phyloP scores from a whole-genome alignment of 768 basidiomycete genomes.

The Hemileccinum rubropunctum region DNA sequence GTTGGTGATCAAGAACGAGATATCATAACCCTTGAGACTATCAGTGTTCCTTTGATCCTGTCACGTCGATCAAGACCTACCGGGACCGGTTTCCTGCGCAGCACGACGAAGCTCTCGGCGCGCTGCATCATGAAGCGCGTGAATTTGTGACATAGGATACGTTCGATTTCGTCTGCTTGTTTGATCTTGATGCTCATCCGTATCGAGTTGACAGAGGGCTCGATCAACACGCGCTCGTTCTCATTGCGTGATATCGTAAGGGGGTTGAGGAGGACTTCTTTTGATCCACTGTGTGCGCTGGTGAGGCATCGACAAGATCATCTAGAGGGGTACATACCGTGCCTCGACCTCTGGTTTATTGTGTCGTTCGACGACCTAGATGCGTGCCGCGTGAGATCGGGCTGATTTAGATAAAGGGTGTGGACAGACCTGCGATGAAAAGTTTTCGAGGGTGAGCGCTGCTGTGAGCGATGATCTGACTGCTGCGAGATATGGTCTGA shows the following conservation, averaged over 20 bases:
- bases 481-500: slow-evolving; percentile 93
- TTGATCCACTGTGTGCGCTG: slow-evolving; percentile 64
- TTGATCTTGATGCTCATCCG: slow-evolving; percentile 98
- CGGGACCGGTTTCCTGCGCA: slow-evolving; percentile 89
- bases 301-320: slow-evolving; percentile 5
- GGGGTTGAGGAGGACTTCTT: slow-evolving; percentile 92
- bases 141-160: slow-evolving; percentile 96
- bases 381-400: slow-evolving; percentile 3
- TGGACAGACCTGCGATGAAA: slow-evolving; percentile 70
- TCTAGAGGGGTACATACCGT: slow-evolving; percentile 44
- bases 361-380: slow-evolving; percentile 90
- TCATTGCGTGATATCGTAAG: slow-evolving; percentile 95
- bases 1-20: slow-evolving; percentile 97
- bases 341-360: slow-evolving; percentile 97
- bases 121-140: slow-evolving; percentile 99
- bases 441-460: slow-evolving; percentile 95
- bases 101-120: slow-evolving; percentile 95
- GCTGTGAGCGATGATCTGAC: slow-evolving; percentile 97
- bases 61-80: slow-evolving; percentile 42
- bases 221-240: slow-evolving; percentile 95
- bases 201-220: slow-evolving; percentile 96
- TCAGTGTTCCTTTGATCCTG: slow-evolving; percentile 12
- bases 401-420: slow-evolving; percentile 3
- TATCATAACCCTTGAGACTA: slow-evolving; percentile 85
- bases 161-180: slow-evolving; percentile 98